phyloP scores from a whole-genome alignment of 73 alveolate species.

The Effrenium voratum region DNA sequence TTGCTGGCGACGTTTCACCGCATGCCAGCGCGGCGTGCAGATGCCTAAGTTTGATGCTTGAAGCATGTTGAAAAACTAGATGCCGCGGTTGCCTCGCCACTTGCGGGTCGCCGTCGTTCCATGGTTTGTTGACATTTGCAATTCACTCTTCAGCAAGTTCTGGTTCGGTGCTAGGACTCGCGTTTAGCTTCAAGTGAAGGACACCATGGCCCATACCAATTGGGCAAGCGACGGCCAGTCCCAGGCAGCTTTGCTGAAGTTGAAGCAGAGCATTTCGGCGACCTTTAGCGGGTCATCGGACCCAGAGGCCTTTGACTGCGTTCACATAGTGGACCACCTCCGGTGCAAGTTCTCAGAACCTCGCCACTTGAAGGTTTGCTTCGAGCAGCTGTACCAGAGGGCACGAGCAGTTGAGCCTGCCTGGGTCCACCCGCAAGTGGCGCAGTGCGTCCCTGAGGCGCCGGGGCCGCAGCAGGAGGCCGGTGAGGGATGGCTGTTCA shows the following conservation, averaged over 20 bases:
- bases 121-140: too few species aligned
- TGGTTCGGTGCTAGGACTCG: too few species aligned
- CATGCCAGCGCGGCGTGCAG: too few species aligned
- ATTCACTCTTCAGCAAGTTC: too few species aligned
- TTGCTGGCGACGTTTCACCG: not conserved
- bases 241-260: not conserved
- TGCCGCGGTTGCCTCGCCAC: too few species aligned
- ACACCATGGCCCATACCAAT: not conserved
- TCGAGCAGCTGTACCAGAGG: not conserved
- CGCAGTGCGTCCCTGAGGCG: not conserved
- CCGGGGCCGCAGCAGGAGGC: not conserved
- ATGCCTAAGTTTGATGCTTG: not conserved
- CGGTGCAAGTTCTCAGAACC: not conserved
- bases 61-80: not conserved
- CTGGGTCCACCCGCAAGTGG: not conserved
- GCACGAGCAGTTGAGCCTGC: not conserved
- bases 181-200: too few species aligned
- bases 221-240: not conserved
- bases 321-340: slow-evolving; percentile 1
- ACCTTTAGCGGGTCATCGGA: not conserved
- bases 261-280: not conserved
- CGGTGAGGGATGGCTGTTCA: not conserved
- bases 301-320: not conserved
- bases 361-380: not conserved
- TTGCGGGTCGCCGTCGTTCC: too few species aligned